A percentile compares a stretch with the other conserved stretches of the same genome.
Conservation (phyloP, 805 yeast species). For the Ogataea paradorogensis region DNA sequence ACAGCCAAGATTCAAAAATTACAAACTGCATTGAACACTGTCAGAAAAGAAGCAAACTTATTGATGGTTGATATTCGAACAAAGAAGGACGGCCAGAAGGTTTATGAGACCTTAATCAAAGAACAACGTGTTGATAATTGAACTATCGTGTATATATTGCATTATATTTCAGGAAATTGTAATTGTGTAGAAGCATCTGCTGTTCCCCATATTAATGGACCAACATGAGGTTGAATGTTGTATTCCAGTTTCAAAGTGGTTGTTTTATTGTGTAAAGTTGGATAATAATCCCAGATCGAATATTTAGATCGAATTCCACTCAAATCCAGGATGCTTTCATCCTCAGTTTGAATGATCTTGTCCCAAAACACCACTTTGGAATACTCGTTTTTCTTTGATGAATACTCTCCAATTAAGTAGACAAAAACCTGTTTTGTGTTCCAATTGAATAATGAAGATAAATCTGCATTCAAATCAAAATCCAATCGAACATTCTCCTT, state of each 20-base stretch:
- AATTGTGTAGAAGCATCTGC: conserved; percentile 31
- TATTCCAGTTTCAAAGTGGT: conserved; percentile 74
- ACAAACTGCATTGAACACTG: neutral
- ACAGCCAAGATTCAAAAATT: conserved; percentile 1
- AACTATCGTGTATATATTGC: neutral
- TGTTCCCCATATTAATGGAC: conserved; percentile 71
- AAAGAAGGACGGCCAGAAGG: neutral
- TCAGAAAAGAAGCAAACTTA: neutral
- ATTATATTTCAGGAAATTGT: conserved; percentile 23
- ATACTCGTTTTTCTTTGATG: conserved; percentile 40
- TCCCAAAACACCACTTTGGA: conserved; percentile 86
- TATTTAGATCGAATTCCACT: conserved; percentile 64
- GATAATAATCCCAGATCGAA: conserved; percentile 81
- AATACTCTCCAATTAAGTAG: conserved; percentile 83
- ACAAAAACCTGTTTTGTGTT: conserved; percentile 95
- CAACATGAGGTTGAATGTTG: conserved; percentile 91
- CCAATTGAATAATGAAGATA: conserved; percentile 86
- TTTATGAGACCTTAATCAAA: neutral
- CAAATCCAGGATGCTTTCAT: conserved; percentile 57
- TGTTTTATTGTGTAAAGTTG: conserved; percentile 56
- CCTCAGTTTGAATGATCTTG: conserved; percentile 58
- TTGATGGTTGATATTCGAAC: neutral
- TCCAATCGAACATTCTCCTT: conserved; percentile 72
- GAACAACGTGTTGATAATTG: neutral
- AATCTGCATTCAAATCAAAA: conserved; percentile 74